Conservation (phyloP, 495 filamentous ascomycete species). For the Aspergillus nidulans region DNA sequence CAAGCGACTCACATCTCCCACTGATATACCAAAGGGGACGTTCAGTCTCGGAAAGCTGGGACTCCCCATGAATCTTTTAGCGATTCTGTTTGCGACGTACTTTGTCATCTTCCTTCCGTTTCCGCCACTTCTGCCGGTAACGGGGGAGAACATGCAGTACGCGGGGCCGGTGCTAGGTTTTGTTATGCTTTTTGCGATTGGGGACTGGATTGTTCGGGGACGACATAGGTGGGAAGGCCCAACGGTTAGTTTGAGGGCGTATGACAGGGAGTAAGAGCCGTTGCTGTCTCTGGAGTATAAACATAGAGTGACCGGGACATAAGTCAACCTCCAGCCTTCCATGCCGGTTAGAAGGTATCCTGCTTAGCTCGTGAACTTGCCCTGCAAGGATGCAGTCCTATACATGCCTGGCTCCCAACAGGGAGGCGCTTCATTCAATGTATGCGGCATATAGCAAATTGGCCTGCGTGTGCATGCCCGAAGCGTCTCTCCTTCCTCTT, state of each 20-base stretch:
- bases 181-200: slow-evolving; percentile 35
- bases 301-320: too few relatives aligned
- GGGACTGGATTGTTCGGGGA: slow-evolving; percentile 40
- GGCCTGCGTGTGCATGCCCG: too few relatives aligned
- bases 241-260: not conserved
- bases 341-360: too few relatives aligned
- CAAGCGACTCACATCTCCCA: slow-evolving; percentile 19
- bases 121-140: slow-evolving; percentile 38
- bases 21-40: slow-evolving; percentile 25
- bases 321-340: too few relatives aligned
- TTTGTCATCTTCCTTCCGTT: slow-evolving; percentile 44
- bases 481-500: too few relatives aligned
- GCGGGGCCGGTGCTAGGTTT: slow-evolving; percentile 37
- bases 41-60: slow-evolving; percentile 33
- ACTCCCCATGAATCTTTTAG: slow-evolving; percentile 36
- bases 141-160: slow-evolving; percentile 43
- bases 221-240: slow-evolving; percentile 30
- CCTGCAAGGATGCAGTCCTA: too few relatives aligned
- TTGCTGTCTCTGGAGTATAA: too few relatives aligned
- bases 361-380: too few relatives aligned
- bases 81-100: slow-evolving; percentile 37
- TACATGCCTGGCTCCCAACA: too few relatives aligned
- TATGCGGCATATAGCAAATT: too few relatives aligned
- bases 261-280: not conserved
- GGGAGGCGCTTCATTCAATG: too few relatives aligned